These are phyloP conservation scores for Zancudomyces culisetae DNA, from an alignment of 371 early-diverging fungal genomes.

Conservation along the genomic window DNA sequence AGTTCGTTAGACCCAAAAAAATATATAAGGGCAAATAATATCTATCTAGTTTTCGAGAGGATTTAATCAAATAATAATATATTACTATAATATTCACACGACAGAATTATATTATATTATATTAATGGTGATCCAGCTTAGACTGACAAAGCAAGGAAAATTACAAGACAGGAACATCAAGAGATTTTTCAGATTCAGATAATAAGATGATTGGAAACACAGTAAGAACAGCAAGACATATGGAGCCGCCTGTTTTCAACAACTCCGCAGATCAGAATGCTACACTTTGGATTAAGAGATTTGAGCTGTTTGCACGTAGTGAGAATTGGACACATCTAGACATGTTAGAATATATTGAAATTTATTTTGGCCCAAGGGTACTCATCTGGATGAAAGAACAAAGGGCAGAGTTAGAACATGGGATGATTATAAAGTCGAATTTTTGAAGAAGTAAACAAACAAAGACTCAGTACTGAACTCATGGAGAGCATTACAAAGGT, in stretches of 20 bases:
- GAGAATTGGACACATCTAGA: neutral
- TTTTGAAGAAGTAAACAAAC: neutral
- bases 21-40: too few species aligned
- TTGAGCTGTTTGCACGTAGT: neutral
- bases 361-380: neutral
- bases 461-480: neutral
- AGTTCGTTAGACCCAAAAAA: too few species aligned
- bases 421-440: neutral
- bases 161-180: too few species aligned
- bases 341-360: neutral
- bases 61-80: too few species aligned
- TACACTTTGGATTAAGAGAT: neutral
- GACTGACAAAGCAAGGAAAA: too few species aligned
- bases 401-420: neutral
- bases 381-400: neutral
- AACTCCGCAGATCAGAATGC: neutral
- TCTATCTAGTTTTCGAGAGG: too few species aligned
- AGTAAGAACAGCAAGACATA: too few species aligned
- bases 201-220: too few species aligned
- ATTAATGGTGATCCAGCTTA: too few species aligned
- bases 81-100: too few species aligned
- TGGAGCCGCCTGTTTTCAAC: constrained; percentile 1
- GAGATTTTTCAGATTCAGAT: too few species aligned
- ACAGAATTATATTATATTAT: too few species aligned
- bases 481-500: neutral